phyloP scores from a whole-genome alignment of 306 rosid species.

The Vachellia collinsii region DNA sequence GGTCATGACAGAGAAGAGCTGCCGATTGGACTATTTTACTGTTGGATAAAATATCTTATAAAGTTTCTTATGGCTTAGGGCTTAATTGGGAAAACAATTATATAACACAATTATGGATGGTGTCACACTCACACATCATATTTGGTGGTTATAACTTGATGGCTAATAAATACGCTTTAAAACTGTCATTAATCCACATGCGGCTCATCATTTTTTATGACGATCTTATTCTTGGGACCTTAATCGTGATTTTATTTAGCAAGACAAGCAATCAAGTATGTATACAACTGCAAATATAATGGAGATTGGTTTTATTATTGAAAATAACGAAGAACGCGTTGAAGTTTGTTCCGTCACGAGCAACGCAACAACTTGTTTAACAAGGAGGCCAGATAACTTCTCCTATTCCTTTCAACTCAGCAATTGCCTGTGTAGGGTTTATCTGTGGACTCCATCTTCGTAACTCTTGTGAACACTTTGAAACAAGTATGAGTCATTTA shows the following conservation, averaged over 20 bases:
- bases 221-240: neutral
- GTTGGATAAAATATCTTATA: neutral
- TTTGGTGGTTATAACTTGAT: neutral
- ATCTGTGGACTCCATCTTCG: too few species aligned
- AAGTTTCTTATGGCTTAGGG: neutral
- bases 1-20: neutral
- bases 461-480: too few species aligned
- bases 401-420: too few species aligned
- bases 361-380: neutral
- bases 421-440: too few species aligned
- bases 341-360: neutral
- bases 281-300: neutral
- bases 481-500: too few species aligned
- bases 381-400: too few species aligned
- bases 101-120: neutral
- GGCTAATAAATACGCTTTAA: neutral
- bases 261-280: neutral
- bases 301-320: neutral
- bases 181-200: neutral
- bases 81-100: neutral
- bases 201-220: neutral
- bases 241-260: neutral
- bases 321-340: neutral
- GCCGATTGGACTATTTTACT: neutral
- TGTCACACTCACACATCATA: neutral